Percentiles rank a stretch among this genome's conserved stretches.
phyloP scores from a whole-genome alignment of 2,329 filamentous ascomycete genomes.

The Immersiporthe knoxdaviesiana region DNA sequence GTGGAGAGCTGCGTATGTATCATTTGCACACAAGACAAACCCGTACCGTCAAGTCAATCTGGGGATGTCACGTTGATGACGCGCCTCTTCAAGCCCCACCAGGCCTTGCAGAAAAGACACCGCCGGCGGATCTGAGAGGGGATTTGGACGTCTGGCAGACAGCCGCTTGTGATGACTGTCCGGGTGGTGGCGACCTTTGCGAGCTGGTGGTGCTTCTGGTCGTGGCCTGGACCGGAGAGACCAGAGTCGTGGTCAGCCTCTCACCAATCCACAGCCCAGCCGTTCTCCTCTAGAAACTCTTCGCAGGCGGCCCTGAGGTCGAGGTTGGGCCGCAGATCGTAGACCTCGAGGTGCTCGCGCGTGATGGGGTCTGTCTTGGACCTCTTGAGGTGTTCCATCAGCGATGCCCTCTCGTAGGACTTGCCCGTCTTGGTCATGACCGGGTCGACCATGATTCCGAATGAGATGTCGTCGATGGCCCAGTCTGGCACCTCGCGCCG shows the following conservation, averaged over 20 bases:
- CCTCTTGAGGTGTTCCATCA: constrained; percentile 82
- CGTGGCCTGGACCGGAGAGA: constrained; percentile 5
- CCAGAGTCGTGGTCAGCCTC: constrained; percentile 25
- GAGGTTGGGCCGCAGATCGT: constrained; percentile 80
- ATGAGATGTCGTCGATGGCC: constrained; percentile 76
- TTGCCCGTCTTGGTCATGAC: constrained; percentile 82
- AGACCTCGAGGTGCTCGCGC: constrained; percentile 68
- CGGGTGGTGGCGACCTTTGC: not conserved
- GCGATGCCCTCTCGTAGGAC: constrained; percentile 84
- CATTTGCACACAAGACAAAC: not conserved
- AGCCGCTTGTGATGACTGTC: not conserved
- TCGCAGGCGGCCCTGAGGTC: constrained; percentile 80
- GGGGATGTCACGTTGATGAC: not conserved
- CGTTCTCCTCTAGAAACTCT: constrained; percentile 83
- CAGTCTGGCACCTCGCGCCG: constrained; percentile 72
- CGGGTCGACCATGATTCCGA: constrained; percentile 74
- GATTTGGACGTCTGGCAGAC: not conserved
- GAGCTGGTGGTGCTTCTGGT: not conserved
- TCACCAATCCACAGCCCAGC: constrained; percentile 92
- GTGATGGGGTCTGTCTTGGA: constrained; percentile 81
- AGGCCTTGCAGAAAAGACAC: constrained; percentile 23
- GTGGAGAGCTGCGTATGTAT: not conserved
- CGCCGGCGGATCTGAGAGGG: not conserved
- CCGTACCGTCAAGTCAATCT: constrained; percentile 11
- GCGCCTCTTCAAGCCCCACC: constrained; percentile 22